Base-by-base conservation (phyloP, 345 rosid species). In the Eucalyptus coolabah region DNA sequence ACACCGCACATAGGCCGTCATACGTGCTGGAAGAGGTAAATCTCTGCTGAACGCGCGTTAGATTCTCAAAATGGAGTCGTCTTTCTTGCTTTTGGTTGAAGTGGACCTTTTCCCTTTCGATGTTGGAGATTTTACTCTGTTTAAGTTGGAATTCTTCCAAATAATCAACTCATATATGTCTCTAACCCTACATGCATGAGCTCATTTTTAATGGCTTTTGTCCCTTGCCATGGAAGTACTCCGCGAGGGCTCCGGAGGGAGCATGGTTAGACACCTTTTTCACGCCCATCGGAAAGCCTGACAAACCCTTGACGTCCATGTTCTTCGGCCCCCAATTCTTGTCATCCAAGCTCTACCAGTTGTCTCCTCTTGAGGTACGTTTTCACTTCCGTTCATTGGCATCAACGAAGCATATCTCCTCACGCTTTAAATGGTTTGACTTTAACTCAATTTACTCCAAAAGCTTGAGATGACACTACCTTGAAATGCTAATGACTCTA, bases 271-370 rank as follows among this genome's bases (percentile, higher is more conserved):
- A 94, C 91, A 90, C 89, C n/a, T 67, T 89, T 11, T 88, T 89
- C 47, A 26, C 50, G 12, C 88, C 90, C 12, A 88, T 87, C 63
- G 89, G 92, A 86, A 67, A 13, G 45, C 72, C 89, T 6, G 89
- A 89, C 9, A n/a, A 83, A 8, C 86, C 90, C 56, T 17, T 44
- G 21, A 72, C 86, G 9, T 49, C 92, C 8, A 87, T 90, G 85
- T 23, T n/a, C 30, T 88, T 92, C 13, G 93, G 95, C 5, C 93
- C 88, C 44, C 37, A 88, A 12, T 92, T 89, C 88, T 40, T 93
- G 49, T 12, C 90, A 11, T 50, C 80, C 44, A 90, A 26, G 89
- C 87, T 93, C 86, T 93, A 90, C 87, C 92, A 92, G 12, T 34
- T 88, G 17, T 87, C 90, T 44, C 82, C 91, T 24, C 30, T 26